Evolutionary conservation across 208 protist species (phyloP), one percentile per base, ranked within the genome.

Genomic region (Wallacemonas sp.): DNA sequence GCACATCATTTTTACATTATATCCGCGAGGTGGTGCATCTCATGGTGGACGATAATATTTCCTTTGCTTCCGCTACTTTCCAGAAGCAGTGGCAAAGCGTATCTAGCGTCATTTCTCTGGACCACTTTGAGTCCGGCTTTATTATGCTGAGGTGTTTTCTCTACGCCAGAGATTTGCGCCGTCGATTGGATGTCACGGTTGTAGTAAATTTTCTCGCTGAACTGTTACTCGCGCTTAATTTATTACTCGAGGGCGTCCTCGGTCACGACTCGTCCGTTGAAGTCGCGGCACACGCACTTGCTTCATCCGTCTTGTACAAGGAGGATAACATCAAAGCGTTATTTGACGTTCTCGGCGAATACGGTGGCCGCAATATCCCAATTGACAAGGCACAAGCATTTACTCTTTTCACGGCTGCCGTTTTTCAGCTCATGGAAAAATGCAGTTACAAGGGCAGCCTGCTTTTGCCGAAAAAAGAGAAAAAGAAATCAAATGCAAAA

Each of bases 401-500:
- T 30, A 82, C 80, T 17, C 66, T 92, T 22, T 82, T 95, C 45
- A 80, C 81, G 4, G 88, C 78, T 42, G 79, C 86, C n/a, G 80
- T 91, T 3, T 85, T 95, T 66, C 79, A 84, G 46, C 69, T 95
- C 31, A 90, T 95, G 77, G 90, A 95, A 38, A 84, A 86, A 55
- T 95, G 86, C 71, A 92, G 86, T 61, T 95, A 86, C 73, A 72
- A 86, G 38, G 90, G 90, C 15, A 78, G 56, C 49, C 54, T 95
- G 1, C 62, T 92, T 0, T 79, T 95, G 30, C 82, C 87, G 0
- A 90, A 90, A 61, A 66, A 75, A 3, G 42, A 62, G 1, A 70
- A 66, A 31, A 86, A 69, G 45, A 49, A 62, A 67, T 68, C 59
- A n/a, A 64, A 60, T 5, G 51, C 19, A 0, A 76, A 44, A 5